Percentiles rank a stretch among this genome's conserved stretches.
Evolutionary conservation across 1,284 basidiomycete species (phyloP).

Genomic region (Phellinidium pouzarii): DNA sequence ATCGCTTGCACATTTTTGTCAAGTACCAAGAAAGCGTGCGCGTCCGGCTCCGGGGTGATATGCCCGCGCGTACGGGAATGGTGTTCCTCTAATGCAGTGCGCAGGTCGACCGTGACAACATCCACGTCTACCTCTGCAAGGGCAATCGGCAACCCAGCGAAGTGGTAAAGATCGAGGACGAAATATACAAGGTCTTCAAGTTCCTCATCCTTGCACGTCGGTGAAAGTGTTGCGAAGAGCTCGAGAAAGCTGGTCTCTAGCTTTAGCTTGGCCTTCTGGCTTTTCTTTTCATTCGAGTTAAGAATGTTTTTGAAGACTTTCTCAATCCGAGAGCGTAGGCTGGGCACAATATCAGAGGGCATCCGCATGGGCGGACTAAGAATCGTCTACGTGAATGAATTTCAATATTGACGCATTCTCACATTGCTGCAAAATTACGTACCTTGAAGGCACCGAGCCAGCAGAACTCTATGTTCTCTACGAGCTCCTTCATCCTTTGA

Average conservation of each 20-base stretch:
- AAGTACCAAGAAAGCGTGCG: conserved; percentile 84
- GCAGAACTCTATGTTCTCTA: conserved; percentile 86
- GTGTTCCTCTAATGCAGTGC: conserved; percentile 66
- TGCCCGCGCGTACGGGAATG: conserved; percentile 34
- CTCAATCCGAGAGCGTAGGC: conserved; percentile 63
- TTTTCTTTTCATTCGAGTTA: conserved; percentile 51
- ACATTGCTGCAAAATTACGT: conserved; percentile 18
- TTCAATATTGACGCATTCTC: conserved; percentile 2
- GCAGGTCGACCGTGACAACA: conserved; percentile 73
- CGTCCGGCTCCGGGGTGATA: conserved; percentile 33
- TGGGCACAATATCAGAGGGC: conserved; percentile 39
- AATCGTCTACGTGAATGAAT: conserved; percentile 50
- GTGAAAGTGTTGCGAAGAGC: conserved; percentile 79
- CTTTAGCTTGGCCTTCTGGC: conserved; percentile 40
- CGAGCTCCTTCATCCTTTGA: conserved; percentile 63
- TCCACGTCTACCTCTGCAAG: conserved; percentile 91
- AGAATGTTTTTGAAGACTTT: conserved; percentile 67
- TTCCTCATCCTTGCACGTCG: conserved; percentile 85
- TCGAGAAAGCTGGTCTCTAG: conserved; percentile 74
- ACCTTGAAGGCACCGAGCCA: conserved; percentile 99
- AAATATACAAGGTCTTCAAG: conserved; percentile 94
- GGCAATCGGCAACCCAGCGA: conserved; percentile 84
- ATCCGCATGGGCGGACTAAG: conserved; percentile 49
- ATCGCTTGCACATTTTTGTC: conserved; percentile 88
- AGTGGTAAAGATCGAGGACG: conserved; percentile 89